Evolutionary conservation across 116 monocot species (phyloP).

Genomic region (Papilionanthe hybrid): DNA sequence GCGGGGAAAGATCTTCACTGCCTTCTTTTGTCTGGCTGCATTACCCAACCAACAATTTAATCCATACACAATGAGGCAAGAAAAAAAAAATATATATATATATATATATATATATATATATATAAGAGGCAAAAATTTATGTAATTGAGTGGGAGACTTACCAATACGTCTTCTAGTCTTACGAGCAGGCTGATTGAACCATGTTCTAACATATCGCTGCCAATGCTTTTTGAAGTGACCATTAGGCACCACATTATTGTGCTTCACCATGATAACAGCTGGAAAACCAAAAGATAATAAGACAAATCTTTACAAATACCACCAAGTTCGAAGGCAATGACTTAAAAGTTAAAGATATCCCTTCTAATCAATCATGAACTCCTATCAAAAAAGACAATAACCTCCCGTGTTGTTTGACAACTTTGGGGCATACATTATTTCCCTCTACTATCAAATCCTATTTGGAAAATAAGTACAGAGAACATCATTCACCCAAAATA

Average conservation of each 20-base stretch:
- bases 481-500: no score
- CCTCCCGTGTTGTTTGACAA: no score
- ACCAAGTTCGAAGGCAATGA: no score
- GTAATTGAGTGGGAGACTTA: neutral
- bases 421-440: no score
- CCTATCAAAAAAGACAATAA: no score
- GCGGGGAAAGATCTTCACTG: conserved; percentile 34
- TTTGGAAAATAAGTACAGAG: no score
- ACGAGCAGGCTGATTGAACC: conserved; percentile 41
- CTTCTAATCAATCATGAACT: no score
- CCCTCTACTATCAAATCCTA: no score
- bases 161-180: conserved; percentile 38
- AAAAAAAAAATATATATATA: neutral
- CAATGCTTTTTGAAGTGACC: conserved; percentile 31
- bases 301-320: neutral
- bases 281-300: neutral
- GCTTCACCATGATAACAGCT: conserved; percentile 12
- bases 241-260: conserved; percentile 25
- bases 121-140: no score
- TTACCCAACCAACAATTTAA: no score
- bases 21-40: conserved; percentile 12
- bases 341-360: no score
- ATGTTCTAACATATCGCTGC: conserved; percentile 39
- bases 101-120: no score
- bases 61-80: neutral